Evolutionary conservation across 208 protist species (phyloP), one percentile per base, ranked within the genome.

Genomic region (Borovskyia barvae): DNA sequence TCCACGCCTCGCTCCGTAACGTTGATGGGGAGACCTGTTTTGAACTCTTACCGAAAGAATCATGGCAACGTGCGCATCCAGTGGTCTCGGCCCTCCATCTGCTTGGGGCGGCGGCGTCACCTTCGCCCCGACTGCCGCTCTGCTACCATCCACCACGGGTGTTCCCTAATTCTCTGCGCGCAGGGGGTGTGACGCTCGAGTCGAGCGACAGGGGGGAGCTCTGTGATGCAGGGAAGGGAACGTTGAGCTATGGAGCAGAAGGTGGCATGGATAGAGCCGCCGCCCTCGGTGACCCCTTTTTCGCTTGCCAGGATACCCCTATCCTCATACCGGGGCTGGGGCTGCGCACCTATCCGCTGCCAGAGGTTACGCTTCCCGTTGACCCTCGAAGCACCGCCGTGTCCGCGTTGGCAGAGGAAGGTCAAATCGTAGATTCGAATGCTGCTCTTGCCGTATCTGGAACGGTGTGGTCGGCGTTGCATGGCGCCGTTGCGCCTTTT

Each of bases 41-140:
- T 59, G 73, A 84, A 49, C 63, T 94, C 40, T 59, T 93, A n/a
- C 73, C 73, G 29, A 82, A 83, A 60, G 80, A 80, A 46, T 76
- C 75, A 35, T 93, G 87, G 87, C 42, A 76, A 32, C 62, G 47
- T 8, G 45, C 43, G 49, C 49, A 71, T 26, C 57, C 54, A 20
- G 37, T 64, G 32, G 30, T 58, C 49, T 37, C 64, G 25, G 48
- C 30, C 9, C 24, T 59, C 5, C 41, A 54, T 26, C 39, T 29
- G 32, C 17, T 54, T 25, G 43, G 51, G 51, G 7, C 11, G 1
- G 0, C 33, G 36, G 9, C 24, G 14, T 20, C 39, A 35, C 28
- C 37, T 19, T 46, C 37, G 15, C 14, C 15, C 24, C 15, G 15
- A 35, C n/a, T 7, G 28, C 17, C 20, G 46, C 17, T 4, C 17